Base-by-base conservation (phyloP, 2,329 filamentous ascomycete species). In the Trichoderma polysporum region DNA sequence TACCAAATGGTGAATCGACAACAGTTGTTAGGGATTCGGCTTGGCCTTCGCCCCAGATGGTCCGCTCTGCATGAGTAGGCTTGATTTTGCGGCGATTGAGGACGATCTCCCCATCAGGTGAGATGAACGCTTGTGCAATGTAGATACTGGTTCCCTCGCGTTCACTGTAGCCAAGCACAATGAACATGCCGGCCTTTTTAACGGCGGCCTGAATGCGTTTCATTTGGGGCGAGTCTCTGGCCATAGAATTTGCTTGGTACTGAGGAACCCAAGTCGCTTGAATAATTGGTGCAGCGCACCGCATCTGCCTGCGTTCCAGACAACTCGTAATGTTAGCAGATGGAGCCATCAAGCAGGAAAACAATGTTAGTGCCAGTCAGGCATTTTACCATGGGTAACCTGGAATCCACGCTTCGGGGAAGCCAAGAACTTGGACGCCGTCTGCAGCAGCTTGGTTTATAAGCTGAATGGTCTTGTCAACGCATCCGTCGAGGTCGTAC, bases 31-130 rank as follows among this genome's bases (percentile, higher is more conserved):
- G 80, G n/a, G 83, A 82, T 66, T 86, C 82, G 4, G 84, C 85
- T 0, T 81, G 79, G 7, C 82, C 84, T 60, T 87, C 85, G 2
- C 85, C 85, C 69, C 85, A 87, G 25, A 86, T 78, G 3, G 85
- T 81, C 27, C 83, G 79, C 74, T 86, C 85, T 45, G 86, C 82
- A 70, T 86, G 84, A 2, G 85, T 86, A 1, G 84, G 81, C 72
- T 83, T 83, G 70, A 86, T 83, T 76, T 88, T 87, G 69, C 85
- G 81, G n/a, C 85, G 81, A 70, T 84, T 81, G 75, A 85, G 84
- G 67, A 84, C 75, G 67, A 87, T 75, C 37, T 80, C 76, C 1
- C 84, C 84, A 4, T 77, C 76, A 0, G 82, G 78, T 49, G 79
- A 80, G 68, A 87, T 87, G 68, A 86, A 77, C 1, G 83, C 78